Evolutionary conservation across 345 rosid species (phyloP), one percentile per base, ranked within the genome.

Genomic region (Aquilaria sinensis): DNA sequence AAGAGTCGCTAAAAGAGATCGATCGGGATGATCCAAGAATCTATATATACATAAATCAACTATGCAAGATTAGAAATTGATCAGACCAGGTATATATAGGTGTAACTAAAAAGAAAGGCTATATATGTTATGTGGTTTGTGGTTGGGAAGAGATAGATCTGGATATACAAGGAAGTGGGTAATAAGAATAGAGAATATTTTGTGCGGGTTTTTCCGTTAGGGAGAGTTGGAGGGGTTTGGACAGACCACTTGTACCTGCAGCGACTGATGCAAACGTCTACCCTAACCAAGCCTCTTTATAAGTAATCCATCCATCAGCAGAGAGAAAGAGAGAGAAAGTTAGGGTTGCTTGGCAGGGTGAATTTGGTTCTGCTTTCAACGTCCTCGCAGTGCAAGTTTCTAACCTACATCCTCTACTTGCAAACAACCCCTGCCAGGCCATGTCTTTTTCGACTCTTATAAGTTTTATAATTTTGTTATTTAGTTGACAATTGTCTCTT

Each of bases 341-440:
- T 65, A 16, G 72, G 89, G 83, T 83, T 87, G 88, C 88, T 81
- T 85, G 81, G 78, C 76, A 75, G 84, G 75, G 75, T 75, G 71
- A 61, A 58, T 74, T 87, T 80, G 75, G 85, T 83, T 88, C 77
- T 75, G 77, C 86, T 88, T 82, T 88, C 96, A 85, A 83, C 90
- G 64, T 85, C 92, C 66, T 67, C 60, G 5, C 43, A 56, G 23
- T 16, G 23, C 74, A 61, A 80, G 77, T 78, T 77, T 85, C 85
- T 69, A 78, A 80, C 82, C 85, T 78, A 78, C 83, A 76, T 65
- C 78, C 33, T 66, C 81, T 78, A 80, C 78, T 83, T 78, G 73
- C 77, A 87, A 87, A 85, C 90, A 80, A 83, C 85, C 85, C 75
- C 55, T 61, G 57, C 57, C 69, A 48, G n/a, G 23, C 41, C 33